A percentile compares a stretch with the other conserved stretches of the same genome.
Evolutionary conservation across 192 early-diverging fungal genomes (phyloP).

Genomic region (Umbelopsis vinacea): DNA sequence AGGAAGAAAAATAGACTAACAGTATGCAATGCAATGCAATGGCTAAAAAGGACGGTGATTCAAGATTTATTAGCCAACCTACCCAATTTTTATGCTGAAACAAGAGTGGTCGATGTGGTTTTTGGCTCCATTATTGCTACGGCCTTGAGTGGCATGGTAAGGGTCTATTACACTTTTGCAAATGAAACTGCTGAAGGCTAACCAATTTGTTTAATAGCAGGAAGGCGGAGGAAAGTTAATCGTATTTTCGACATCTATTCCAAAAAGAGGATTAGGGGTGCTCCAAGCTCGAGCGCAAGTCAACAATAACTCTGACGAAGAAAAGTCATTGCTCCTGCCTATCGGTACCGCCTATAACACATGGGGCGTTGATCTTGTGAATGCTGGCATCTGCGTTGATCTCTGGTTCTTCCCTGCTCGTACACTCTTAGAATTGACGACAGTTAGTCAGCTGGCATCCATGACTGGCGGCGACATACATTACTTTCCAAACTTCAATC

Average conservation of each 20-base stretch:
- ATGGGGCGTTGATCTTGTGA: slow-evolving; percentile 80
- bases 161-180: slow-evolving; percentile 1
- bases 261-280: slow-evolving; percentile 85
- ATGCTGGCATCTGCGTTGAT: slow-evolving; percentile 84
- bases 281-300: slow-evolving; percentile 88
- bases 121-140: slow-evolving; percentile 85
- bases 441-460: slow-evolving; percentile 67
- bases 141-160: slow-evolving; percentile 71
- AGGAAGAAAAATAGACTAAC: too few relatives aligned
- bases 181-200: neutral
- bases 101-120: slow-evolving; percentile 72
- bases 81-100: slow-evolving; percentile 83
- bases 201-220: slow-evolving; percentile 41
- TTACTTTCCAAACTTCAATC: slow-evolving; percentile 84
- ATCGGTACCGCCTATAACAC: slow-evolving; percentile 88
- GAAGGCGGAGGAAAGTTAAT: slow-evolving; percentile 85
- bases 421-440: slow-evolving; percentile 76
- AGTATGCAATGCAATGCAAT: too few relatives aligned
- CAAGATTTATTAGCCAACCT: slow-evolving; percentile 81
- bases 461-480: slow-evolving; percentile 90
- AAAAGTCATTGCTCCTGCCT: slow-evolving; percentile 83
- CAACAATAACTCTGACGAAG: slow-evolving; percentile 93
- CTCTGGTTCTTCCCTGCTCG: slow-evolving; percentile 85
- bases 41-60: slow-evolving; percentile 63
- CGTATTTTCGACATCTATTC: slow-evolving; percentile 88